A percentile compares a stretch with the other conserved stretches of the same genome.
phyloP scores from a whole-genome alignment of 2,329 filamentous ascomycete genomes.

The Juglanconis oblonga region DNA sequence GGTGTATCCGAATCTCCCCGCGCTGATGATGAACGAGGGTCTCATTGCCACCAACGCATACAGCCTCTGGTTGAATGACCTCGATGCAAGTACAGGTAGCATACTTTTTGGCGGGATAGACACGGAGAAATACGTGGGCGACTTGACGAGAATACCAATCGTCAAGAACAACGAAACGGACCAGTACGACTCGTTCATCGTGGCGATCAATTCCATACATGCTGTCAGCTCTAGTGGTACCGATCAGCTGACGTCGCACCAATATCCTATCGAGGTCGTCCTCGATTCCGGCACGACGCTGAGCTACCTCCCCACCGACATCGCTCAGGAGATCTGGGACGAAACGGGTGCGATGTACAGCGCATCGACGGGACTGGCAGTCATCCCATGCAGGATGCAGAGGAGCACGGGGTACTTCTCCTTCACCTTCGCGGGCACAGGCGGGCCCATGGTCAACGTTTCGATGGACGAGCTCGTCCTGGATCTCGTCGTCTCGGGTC shows the following conservation, averaged over 20 bases:
- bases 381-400: constrained; percentile 50
- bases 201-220: constrained; percentile 45
- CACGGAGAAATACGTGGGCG: constrained; percentile 67
- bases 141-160: constrained; percentile 60
- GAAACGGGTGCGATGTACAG: constrained; percentile 53
- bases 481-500: constrained; percentile 35
- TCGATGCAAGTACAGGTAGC: constrained; percentile 61
- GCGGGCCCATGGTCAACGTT: constrained; percentile 49
- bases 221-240: constrained; percentile 48
- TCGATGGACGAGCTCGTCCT: constrained; percentile 56
- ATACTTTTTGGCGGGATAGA: constrained; percentile 83
- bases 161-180: constrained; percentile 38
- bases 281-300: constrained; percentile 75
- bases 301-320: constrained; percentile 63
- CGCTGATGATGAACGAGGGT: constrained; percentile 60
- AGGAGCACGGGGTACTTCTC: constrained; percentile 46
- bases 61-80: constrained; percentile 65
- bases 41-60: constrained; percentile 66
- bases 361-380: constrained; percentile 32
- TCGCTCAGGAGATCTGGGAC: constrained; percentile 51
- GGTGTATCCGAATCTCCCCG: constrained; percentile 58
- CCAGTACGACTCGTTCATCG: constrained; percentile 44
- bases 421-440: constrained; percentile 50
- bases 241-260: constrained; percentile 40
- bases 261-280: constrained; percentile 56